These are phyloP conservation scores for Galerina marginata DNA, from an alignment of 768 basidiomycete genomes.

Conservation along the genomic window DNA sequence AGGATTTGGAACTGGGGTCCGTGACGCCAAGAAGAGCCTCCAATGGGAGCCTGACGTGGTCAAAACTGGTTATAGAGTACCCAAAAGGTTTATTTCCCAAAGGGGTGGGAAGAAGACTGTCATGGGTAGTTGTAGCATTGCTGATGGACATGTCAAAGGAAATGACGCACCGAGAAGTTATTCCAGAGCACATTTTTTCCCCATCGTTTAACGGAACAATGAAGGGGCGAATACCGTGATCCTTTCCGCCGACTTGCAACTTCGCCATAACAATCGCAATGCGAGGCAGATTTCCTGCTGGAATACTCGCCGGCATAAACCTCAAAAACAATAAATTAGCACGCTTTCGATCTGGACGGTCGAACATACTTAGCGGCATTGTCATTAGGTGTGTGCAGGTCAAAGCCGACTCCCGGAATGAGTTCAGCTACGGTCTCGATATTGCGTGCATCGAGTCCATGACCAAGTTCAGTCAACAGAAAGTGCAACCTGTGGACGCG, in stretches of 20 bases:
- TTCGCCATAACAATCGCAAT: slow-evolving; percentile 14
- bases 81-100: slow-evolving; percentile 5
- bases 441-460: slow-evolving; percentile 13
- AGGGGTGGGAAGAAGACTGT: slow-evolving; percentile 10
- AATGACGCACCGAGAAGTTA: slow-evolving; percentile 9
- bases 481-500: slow-evolving; percentile 1
- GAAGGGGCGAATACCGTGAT: slow-evolving; percentile 11
- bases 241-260: slow-evolving; percentile 1
- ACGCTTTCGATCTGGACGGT: background rate
- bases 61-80: slow-evolving; percentile 9
- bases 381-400: slow-evolving; percentile 14
- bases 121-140: background rate
- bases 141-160: too few relatives aligned
- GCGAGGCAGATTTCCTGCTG: slow-evolving; percentile 5
- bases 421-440: slow-evolving; percentile 11
- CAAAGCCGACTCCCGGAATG: slow-evolving; percentile 9
- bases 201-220: slow-evolving; percentile 16
- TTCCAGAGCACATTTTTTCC: slow-evolving; percentile 6
- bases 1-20: background rate
- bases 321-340: background rate
- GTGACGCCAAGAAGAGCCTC: slow-evolving; percentile 6
- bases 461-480: slow-evolving; percentile 13
- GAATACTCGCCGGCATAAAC: slow-evolving; percentile 15
- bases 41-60: slow-evolving; percentile 11
- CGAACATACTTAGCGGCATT: slow-evolving; percentile 12